Conservation (phyloP, 495 filamentous ascomycete species). For the Parmelia sp. region DNA sequence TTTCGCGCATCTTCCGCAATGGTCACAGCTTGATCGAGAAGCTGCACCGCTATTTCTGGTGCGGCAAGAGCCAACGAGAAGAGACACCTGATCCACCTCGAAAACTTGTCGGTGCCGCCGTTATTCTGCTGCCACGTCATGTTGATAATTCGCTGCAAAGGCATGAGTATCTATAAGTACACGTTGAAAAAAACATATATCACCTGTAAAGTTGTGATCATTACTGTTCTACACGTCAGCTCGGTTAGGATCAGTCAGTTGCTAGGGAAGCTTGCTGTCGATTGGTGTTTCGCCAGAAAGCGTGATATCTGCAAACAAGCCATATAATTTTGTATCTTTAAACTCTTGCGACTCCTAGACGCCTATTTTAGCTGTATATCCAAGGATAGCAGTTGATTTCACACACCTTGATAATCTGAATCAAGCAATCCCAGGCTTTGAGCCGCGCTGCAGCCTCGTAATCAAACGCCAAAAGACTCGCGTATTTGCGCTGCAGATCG, state of each 20-base stretch:
- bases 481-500: conserved; percentile 56
- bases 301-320: conserved; percentile 50
- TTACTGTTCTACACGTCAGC: conserved; percentile 21
- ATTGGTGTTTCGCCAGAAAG: conserved; percentile 49
- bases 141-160: conserved; percentile 50
- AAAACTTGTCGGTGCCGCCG: conserved; percentile 50
- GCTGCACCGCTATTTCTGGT: conserved; percentile 39
- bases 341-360: conserved; percentile 23
- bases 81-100: conserved; percentile 66
- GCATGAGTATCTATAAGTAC: not conserved
- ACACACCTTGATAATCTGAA: conserved; percentile 52
- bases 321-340: conserved; percentile 24
- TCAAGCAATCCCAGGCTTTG: conserved; percentile 61
- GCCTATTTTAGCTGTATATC: not conserved
- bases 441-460: conserved; percentile 68
- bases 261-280: conserved; percentile 26
- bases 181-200: not conserved
- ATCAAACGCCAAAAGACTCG: conserved; percentile 60
- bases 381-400: not conserved
- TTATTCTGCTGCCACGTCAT: conserved; percentile 50
- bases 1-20: conserved; percentile 39
- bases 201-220: conserved; percentile 40
- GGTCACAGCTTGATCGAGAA: conserved; percentile 51
- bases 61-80: conserved; percentile 56
- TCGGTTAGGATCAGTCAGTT: not conserved